phyloP scores from a whole-genome alignment of 768 basidiomycete genomes.

The Xanthoconium purpureum region DNA sequence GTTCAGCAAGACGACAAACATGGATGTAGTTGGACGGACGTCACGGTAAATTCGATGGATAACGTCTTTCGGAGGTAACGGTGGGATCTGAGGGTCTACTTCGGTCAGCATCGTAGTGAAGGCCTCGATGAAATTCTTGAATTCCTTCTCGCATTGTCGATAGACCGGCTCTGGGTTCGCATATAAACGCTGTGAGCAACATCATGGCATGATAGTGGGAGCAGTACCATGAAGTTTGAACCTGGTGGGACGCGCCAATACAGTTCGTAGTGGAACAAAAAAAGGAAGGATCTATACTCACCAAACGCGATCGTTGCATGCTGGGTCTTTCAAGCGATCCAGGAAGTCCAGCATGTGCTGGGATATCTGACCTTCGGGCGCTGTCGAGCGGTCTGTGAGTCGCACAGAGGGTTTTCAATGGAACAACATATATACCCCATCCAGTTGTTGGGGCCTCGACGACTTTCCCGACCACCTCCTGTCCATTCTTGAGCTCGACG shows the following conservation, averaged over 20 bases:
- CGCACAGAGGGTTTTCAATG: neutral
- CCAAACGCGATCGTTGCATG: slow-evolving; percentile 85
- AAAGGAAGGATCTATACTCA: slow-evolving; percentile 27
- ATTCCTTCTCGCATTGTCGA: slow-evolving; percentile 76
- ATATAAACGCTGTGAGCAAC: neutral
- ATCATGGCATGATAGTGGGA: neutral
- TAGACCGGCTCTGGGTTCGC: slow-evolving; percentile 24
- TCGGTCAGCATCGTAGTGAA: slow-evolving; percentile 67
- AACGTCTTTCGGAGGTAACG: slow-evolving; percentile 86
- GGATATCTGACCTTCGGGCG: slow-evolving; percentile 83
- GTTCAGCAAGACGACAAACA: slow-evolving; percentile 6
- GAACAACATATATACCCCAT: slow-evolving; percentile 45
- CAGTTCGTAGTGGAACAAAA: neutral
- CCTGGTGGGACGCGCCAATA: slow-evolving; percentile 47
- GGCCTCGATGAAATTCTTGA: slow-evolving; percentile 76
- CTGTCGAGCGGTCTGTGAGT: slow-evolving; percentile 35
- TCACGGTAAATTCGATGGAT: slow-evolving; percentile 93
- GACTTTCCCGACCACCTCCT: slow-evolving; percentile 70
- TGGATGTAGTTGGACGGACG: slow-evolving; percentile 34
- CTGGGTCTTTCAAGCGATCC: slow-evolving; percentile 61
- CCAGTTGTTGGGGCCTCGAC: slow-evolving; percentile 82
- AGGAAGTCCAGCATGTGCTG: slow-evolving; percentile 83
- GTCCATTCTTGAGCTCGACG: slow-evolving; percentile 55
- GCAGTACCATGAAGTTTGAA: slow-evolving; percentile 73
- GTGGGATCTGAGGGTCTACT: slow-evolving; percentile 81